phyloP scores from a whole-genome alignment of 176 grass and related monocot species.

The Thalia dealbata region DNA sequence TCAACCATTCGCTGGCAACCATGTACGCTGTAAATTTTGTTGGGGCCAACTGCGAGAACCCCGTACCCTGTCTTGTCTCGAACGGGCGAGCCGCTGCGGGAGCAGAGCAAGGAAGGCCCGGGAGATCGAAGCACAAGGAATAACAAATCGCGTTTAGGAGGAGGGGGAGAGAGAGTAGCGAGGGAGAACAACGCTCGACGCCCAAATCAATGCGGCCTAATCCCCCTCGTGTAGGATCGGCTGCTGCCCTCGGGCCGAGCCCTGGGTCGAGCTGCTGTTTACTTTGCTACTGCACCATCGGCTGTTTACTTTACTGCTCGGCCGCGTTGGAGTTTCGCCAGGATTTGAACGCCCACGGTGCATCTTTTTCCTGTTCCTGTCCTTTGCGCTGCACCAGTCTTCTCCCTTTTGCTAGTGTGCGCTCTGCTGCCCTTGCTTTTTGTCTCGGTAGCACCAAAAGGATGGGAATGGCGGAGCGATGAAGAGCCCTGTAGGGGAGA shows the following conservation, averaged over 20 bases:
- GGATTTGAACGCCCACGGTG: background rate
- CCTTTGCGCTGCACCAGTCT: background rate
- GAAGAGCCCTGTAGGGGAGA: background rate
- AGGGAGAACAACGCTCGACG: background rate
- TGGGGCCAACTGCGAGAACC: background rate
- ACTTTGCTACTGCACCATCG: background rate
- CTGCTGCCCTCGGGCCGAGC: background rate
- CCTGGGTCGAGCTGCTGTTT: background rate
- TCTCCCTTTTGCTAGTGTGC: background rate
- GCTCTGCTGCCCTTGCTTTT: background rate
- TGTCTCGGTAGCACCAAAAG: background rate
- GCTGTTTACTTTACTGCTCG: background rate
- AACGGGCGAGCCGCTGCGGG: background rate
- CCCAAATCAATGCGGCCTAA: background rate
- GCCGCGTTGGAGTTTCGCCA: background rate
- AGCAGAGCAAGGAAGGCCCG: background rate
- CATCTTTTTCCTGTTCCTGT: background rate
- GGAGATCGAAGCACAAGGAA: background rate
- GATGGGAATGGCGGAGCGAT: background rate
- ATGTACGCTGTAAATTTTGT: no score
- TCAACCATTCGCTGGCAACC: no score
- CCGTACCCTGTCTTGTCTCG: background rate
- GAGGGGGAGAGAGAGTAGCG: background rate
- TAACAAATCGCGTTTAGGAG: background rate
- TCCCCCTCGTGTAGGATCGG: background rate